Conservation (phyloP, 306 rosid genomes). For the Quercus alba region DNA sequence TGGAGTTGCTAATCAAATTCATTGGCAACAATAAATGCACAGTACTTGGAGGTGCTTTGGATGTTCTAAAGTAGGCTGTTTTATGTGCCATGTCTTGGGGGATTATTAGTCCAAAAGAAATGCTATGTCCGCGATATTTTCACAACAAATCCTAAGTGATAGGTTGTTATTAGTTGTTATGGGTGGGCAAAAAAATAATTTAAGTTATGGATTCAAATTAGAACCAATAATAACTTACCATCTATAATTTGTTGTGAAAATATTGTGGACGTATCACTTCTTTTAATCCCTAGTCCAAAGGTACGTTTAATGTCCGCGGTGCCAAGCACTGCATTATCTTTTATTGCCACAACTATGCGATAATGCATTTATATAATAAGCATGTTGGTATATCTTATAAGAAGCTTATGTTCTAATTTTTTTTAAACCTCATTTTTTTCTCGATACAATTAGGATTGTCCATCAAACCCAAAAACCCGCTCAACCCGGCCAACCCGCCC, state of each 20-base stretch:
- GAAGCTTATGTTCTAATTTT: too few relatives aligned
- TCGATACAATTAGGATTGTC: background rate
- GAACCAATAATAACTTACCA: too few relatives aligned
- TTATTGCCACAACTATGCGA: background rate
- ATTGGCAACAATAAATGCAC: background rate
- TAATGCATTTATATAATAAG: too few relatives aligned
- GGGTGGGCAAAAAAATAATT: too few relatives aligned
- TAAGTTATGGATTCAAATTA: too few relatives aligned
- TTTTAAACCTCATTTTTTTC: background rate
- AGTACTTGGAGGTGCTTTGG: background rate
- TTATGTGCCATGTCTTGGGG: background rate
- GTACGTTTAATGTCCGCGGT: background rate
- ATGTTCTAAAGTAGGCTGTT: background rate
- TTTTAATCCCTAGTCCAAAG: background rate
- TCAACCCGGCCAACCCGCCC: too few relatives aligned
- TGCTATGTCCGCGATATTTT: accelerated
- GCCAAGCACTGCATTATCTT: background rate
- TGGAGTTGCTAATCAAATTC: background rate
- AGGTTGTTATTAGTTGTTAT: too few relatives aligned
- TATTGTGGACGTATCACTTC: accelerated
- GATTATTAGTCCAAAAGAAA: too few relatives aligned
- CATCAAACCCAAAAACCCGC: too few relatives aligned
- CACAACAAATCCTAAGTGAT: too few relatives aligned
- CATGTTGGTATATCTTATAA: too few relatives aligned
- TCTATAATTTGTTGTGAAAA: too few relatives aligned